Base-by-base conservation (phyloP, 495 filamentous ascomycete genomes). In the Podospora fimiseda region DNA sequence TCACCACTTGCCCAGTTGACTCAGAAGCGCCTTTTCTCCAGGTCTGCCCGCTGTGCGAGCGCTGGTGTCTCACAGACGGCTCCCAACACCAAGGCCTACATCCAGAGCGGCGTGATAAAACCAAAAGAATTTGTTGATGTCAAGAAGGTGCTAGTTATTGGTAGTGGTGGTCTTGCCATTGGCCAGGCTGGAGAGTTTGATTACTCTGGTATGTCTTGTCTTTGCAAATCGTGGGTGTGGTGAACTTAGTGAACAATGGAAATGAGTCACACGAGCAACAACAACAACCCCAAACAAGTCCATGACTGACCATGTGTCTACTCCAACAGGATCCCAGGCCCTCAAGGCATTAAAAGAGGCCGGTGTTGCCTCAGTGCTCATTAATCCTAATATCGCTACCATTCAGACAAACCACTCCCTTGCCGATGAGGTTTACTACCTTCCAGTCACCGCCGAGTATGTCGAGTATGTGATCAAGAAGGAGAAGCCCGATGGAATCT, bases 121-220 rank as follows among this genome's bases (percentile, higher is more conserved):
- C 85, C 82, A 42, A 77, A 73, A 55, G 79, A 90, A 59, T 68
- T 87, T 43, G 85, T 97, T 40, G 84, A 96, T 73, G 93, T 98
- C 51, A 95, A 91, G 76, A 98, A 97, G 76, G 93, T 97, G n/a
- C 77, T 98, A 46, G 88, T 98, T 49, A 88, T 98, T 65, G 93
- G 93, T 37, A 89, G 85, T 71, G 93, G 93, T 71, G 93, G 93
- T 71, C 80, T 98, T 55, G 92, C 90, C 67, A 98, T 98, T 77
- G 93, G 93, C 53, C 93, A 98, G 72, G 93, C 93, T 52, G 93
- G 93, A 72, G 93, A 98, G 72, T 98, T 98, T 64, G 93, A 98
- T 70, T 98, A 98, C 71, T 97, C 94, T 57, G 93, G 91, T 80
- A 82, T 72, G 73, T 73, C 33, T 53, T 21, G 53, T 16, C 33